phyloP scores from a whole-genome alignment of 1,139 yeast genomes.

The Eremothecium sinecaudum region DNA sequence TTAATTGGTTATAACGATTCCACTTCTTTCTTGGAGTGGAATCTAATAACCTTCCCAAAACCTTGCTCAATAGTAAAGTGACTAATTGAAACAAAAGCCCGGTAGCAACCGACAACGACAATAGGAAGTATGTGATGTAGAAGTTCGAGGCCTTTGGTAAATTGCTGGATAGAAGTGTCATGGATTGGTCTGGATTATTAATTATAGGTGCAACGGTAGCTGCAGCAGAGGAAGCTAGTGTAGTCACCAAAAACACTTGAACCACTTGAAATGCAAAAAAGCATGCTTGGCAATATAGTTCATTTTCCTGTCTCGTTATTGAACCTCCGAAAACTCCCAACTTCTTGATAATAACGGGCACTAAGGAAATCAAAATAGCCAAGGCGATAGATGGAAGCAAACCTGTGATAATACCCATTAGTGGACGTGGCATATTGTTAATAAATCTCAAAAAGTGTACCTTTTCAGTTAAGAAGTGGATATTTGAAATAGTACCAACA shows the following conservation, averaged over 20 bases:
- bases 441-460: slow-evolving; percentile 57
- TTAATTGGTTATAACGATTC: slow-evolving; percentile 39
- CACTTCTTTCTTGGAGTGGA: slow-evolving; percentile 63
- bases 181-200: slow-evolving; percentile 44
- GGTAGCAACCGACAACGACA: slow-evolving; percentile 65
- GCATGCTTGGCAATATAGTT: slow-evolving; percentile 75
- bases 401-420: slow-evolving; percentile 67
- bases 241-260: slow-evolving; percentile 72
- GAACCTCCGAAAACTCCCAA: slow-evolving; percentile 67
- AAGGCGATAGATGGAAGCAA: slow-evolving; percentile 61
- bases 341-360: slow-evolving; percentile 68
- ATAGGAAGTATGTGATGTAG: slow-evolving; percentile 52
- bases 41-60: slow-evolving; percentile 35
- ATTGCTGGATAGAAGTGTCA: slow-evolving; percentile 47
- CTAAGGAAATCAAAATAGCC: slow-evolving; percentile 58
- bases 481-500: slow-evolving; percentile 69
- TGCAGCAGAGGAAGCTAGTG: slow-evolving; percentile 74
- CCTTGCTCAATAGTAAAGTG: slow-evolving; percentile 36
- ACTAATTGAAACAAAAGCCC: slow-evolving; percentile 48
- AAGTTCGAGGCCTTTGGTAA: slow-evolving; percentile 69
- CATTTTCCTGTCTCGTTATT: slow-evolving; percentile 61
- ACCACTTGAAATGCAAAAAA: slow-evolving; percentile 84
- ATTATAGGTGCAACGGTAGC: slow-evolving; percentile 51
- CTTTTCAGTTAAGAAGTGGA: slow-evolving; percentile 51
- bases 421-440: slow-evolving; percentile 45